Percentiles rank a stretch among this genome's conserved stretches.
Evolutionary conservation across 768 basidiomycete species (phyloP).

Genomic region (Cystobasidium ongulense): DNA sequence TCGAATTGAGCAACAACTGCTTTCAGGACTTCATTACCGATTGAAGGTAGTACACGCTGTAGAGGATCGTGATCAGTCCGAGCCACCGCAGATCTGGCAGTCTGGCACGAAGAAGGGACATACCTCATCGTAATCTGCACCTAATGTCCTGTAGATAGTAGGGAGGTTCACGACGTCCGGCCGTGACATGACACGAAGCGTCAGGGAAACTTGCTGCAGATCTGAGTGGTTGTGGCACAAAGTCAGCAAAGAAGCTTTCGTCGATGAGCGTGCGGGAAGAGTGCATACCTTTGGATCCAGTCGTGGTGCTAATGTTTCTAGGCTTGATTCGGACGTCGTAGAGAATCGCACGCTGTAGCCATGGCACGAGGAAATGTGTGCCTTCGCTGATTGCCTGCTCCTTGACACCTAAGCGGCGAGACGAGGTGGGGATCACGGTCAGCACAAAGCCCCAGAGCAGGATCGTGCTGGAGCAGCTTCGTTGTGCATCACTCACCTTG

Average conservation of each 20-base stretch:
- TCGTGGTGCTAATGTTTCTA: constrained; percentile 96
- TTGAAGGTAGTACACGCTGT: constrained; percentile 75
- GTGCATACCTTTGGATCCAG: constrained; percentile 64
- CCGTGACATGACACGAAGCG: constrained; percentile 85
- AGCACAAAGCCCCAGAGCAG: not conserved
- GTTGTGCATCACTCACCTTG: constrained; percentile 44
- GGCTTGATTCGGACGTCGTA: constrained; percentile 98
- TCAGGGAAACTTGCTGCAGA: constrained; percentile 96
- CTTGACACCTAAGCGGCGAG: constrained; percentile 60
- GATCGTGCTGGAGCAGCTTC: not conserved
- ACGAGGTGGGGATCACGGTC: constrained; percentile 42
- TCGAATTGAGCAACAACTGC: constrained; percentile 98
- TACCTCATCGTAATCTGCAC: constrained; percentile 89
- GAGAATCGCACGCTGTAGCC: constrained; percentile 84
- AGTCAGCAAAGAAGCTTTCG: not conserved
- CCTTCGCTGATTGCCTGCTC: constrained; percentile 57
- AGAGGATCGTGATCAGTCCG: not conserved
- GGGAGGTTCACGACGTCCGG: constrained; percentile 80
- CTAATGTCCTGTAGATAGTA: constrained; percentile 89
- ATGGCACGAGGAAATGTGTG: constrained; percentile 90
- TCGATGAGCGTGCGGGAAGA: not conserved
- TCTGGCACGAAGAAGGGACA: not conserved
- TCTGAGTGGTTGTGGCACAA: constrained; percentile 44
- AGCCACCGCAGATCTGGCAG: not conserved
- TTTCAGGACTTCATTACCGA: constrained; percentile 96